A percentile compares a stretch with the other conserved stretches of the same genome.
Evolutionary conservation across 257 asterid species (phyloP).

Genomic region (Rhazya stricta): DNA sequence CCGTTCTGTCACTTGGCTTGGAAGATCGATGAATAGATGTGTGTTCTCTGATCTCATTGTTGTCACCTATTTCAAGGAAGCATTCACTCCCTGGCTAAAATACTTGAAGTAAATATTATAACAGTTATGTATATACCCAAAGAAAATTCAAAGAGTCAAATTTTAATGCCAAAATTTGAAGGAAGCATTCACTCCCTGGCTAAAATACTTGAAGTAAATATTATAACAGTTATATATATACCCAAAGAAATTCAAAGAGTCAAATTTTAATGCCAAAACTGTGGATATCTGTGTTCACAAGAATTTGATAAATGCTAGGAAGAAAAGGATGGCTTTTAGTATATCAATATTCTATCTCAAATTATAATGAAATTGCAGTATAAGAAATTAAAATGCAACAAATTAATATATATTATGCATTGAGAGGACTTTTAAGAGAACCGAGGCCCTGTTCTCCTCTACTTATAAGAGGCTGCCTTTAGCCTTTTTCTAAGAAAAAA

Average conservation of each 20-base stretch:
- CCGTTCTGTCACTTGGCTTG: slow-evolving; percentile 64
- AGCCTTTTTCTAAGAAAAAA: no score
- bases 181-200: slow-evolving; percentile 87
- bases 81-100: slow-evolving; percentile 80
- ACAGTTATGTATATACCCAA: background rate
- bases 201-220: slow-evolving; percentile 34
- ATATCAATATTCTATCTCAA: background rate
- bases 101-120: slow-evolving; percentile 23
- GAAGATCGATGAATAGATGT: slow-evolving; percentile 92
- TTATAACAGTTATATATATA: background rate
- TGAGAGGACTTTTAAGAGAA: background rate
- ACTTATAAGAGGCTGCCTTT: no score
- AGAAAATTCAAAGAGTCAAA: no score
- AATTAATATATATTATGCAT: background rate
- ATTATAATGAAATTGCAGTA: background rate
- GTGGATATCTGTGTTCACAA: background rate
- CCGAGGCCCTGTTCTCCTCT: no score
- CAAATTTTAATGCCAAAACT: background rate
- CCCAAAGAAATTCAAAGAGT: background rate
- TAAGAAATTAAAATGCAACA: background rate
- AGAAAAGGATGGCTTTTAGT: background rate
- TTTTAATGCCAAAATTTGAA: no score
- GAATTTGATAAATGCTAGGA: background rate
- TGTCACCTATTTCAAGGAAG: slow-evolving; percentile 89
- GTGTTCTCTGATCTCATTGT: slow-evolving; percentile 82